phyloP scores from a whole-genome alignment of 1,139 yeast genomes.

The Candida buenavistaensis region DNA sequence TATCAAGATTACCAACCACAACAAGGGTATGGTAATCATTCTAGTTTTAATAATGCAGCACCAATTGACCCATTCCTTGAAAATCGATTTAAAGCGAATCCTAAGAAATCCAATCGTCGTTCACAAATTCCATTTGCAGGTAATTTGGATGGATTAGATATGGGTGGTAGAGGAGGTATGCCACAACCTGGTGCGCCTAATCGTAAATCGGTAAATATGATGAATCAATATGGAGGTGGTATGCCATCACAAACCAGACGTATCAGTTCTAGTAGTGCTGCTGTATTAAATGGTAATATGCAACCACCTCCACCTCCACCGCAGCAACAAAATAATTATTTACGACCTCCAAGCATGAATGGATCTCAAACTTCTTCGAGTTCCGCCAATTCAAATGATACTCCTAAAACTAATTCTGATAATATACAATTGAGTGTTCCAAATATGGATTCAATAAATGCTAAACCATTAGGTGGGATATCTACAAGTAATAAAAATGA shows the following conservation, averaged over 20 bases:
- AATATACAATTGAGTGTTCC: conserved; percentile 12
- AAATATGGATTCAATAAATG: conserved; percentile 17
- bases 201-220: conserved; percentile 18
- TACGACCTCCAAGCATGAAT: conserved; percentile 28
- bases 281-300: conserved; percentile 2
- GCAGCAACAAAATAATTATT: conserved; percentile 11
- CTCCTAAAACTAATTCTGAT: conserved; percentile 30
- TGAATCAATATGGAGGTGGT: conserved; percentile 6
- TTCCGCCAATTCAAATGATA: conserved; percentile 26
- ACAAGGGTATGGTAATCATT: conserved; percentile 8
- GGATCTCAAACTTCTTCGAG: conserved; percentile 32
- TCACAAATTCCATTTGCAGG: conserved; percentile 38
- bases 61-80: conserved; percentile 31
- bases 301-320: conserved; percentile 16
- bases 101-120: conserved; percentile 36
- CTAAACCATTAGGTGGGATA: conserved; percentile 41
- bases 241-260: conserved; percentile 8
- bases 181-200: conserved; percentile 33
- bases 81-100: conserved; percentile 25
- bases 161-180: conserved; percentile 56
- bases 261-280: conserved; percentile 2
- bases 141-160: conserved; percentile 38
- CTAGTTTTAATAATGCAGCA: conserved; percentile 15
- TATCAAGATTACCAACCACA: conserved; percentile 8
- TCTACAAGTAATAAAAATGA: conserved; percentile 19